These are phyloP conservation scores for Nitzschia inconspicua DNA, from an alignment of 108 stramenopile species.

Conservation along the genomic window DNA sequence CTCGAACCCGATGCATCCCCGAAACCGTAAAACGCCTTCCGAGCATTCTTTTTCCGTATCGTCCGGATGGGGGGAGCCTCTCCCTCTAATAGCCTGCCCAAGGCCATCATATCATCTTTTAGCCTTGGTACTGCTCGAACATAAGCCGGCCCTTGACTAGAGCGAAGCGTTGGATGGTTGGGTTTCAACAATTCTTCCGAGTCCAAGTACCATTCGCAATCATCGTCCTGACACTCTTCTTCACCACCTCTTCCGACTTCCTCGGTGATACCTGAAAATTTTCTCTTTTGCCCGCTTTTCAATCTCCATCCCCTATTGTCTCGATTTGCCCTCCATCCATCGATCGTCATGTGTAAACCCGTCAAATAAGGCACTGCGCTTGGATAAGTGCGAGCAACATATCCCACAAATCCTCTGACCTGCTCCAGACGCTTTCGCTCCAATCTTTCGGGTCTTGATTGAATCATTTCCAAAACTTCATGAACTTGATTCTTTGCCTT, in stretches of 20 bases:
- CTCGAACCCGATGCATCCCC: too few relatives aligned
- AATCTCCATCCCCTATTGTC: too few relatives aligned
- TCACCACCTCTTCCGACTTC: too few relatives aligned
- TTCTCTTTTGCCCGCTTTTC: too few relatives aligned
- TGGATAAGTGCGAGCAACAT: neutral
- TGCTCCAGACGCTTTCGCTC: neutral
- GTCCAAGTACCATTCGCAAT: constrained; percentile 50
- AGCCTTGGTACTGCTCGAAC: constrained; percentile 31
- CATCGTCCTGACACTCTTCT: constrained; percentile 24
- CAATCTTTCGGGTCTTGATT: neutral
- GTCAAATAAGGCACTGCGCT: constrained; percentile 50
- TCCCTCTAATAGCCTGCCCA: too few relatives aligned
- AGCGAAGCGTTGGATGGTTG: neutral
- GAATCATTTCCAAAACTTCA: too few relatives aligned
- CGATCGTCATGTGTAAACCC: constrained; percentile 28
- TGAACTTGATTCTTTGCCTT: too few relatives aligned
- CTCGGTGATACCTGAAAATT: too few relatives aligned
- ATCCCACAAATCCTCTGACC: neutral
- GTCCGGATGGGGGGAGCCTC: too few relatives aligned
- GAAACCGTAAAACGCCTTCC: too few relatives aligned
- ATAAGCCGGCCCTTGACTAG: neutral
- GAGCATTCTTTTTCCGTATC: too few relatives aligned
- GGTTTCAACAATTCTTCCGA: neutral
- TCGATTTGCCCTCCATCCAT: too few relatives aligned
- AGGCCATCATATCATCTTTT: constrained; percentile 21